phyloP scores from a whole-genome alignment of 345 rosid species.

The Murraya koenigii region DNA sequence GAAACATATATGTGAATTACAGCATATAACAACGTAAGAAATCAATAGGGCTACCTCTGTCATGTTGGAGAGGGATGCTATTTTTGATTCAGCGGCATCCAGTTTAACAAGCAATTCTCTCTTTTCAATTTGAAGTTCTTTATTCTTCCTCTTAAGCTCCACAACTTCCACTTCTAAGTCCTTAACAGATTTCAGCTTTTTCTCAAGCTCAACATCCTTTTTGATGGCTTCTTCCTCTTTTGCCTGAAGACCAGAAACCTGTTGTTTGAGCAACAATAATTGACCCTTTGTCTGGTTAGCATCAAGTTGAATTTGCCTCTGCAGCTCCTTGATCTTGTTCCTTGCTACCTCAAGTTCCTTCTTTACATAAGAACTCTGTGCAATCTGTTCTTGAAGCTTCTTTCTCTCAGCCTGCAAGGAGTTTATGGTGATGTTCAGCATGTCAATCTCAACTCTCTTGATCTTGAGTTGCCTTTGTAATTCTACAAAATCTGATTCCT shows the following conservation, averaged over 20 bases:
- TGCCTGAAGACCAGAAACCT: conserved; percentile 73
- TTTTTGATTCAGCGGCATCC: conserved; percentile 79
- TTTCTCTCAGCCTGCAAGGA: conserved; percentile 83
- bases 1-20: not conserved
- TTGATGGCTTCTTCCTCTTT: conserved; percentile 82
- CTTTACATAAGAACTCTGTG: conserved; percentile 40
- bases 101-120: conserved; percentile 77
- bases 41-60: conserved; percentile 58
- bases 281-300: conserved; percentile 95
- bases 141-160: conserved; percentile 89
- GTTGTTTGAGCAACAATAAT: conserved; percentile 84
- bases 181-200: conserved; percentile 66
- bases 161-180: conserved; percentile 77
- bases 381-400: conserved; percentile 83
- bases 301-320: conserved; percentile 90
- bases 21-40: not conserved
- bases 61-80: conserved; percentile 72
- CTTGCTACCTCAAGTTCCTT: conserved; percentile 81
- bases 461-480: conserved; percentile 88
- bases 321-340: conserved; percentile 81
- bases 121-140: conserved; percentile 94
- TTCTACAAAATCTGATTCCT: conserved; percentile 69
- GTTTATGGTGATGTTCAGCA: conserved; percentile 82
- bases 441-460: conserved; percentile 90
- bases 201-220: conserved; percentile 67